Evolutionary conservation across 2,329 filamentous ascomycete species (phyloP).

Genomic region (Botrytis aclada): DNA sequence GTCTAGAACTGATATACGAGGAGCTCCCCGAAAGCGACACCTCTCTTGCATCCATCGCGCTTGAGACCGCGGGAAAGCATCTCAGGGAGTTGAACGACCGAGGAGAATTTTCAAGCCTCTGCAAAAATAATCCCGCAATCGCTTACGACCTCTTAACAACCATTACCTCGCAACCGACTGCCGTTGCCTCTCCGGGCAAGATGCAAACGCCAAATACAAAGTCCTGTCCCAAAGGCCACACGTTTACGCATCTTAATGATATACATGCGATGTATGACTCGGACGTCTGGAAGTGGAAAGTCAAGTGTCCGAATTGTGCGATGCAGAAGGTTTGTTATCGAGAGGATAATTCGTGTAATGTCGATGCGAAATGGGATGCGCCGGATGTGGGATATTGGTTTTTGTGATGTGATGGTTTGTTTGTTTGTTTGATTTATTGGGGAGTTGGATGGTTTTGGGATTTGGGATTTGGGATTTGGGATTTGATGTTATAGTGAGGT

Average conservation of each 20-base stretch:
- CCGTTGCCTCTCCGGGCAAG: not conserved
- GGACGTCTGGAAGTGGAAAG: not conserved
- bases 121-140: slow-evolving; percentile 2
- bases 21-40: slow-evolving; percentile 14
- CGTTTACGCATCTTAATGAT: not conserved
- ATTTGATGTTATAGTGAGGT: not conserved
- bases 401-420: no score
- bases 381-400: not conserved
- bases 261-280: not conserved
- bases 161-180: not conserved
- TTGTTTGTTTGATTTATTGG: no score
- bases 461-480: not conserved
- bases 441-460: not conserved
- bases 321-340: not conserved
- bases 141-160: slow-evolving; percentile 14
- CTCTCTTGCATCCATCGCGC: slow-evolving; percentile 2
- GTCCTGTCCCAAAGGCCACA: not conserved
- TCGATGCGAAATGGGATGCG: not conserved
- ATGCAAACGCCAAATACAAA: not conserved
- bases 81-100: not conserved
- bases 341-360: not conserved
- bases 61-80: slow-evolving; percentile 4
- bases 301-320: not conserved
- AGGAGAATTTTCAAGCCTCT: slow-evolving; percentile 16
- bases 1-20: slow-evolving; percentile 8